Evolutionary conservation across 768 basidiomycete species (phyloP), one percentile per base, ranked within the genome.

Genomic region (Agrocybe praecox): DNA sequence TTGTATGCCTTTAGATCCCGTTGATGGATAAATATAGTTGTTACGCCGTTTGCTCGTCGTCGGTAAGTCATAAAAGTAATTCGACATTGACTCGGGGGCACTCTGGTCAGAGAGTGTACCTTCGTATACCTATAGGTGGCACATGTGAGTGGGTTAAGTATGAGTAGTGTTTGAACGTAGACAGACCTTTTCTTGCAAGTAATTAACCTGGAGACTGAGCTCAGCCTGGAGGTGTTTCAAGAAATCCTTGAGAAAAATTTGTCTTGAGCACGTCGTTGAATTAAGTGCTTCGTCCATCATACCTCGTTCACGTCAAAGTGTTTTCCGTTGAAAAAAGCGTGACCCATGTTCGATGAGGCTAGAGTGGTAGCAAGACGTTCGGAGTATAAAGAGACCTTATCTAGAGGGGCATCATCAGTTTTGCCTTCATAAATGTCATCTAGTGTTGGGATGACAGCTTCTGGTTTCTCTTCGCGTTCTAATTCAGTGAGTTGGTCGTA

Each of bases 11-110:
- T 77, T 77, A 2, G 78, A 76, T 3, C 76, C 62, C 14, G 72
- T 72, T 8, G 75, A 65, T 0, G 88, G 85, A 64, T 86, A 84
- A 52, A 98, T 86, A 66, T 90, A 84, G 23, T 72, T 76, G 70
- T 94, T 98, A n/a, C 97, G 75, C 11, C 88, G 80, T 53, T 79
- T 75, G 42, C 78, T 77, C 0, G 92, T 86, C 0, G 83, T 83
- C 0, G 95, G 91, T 6, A 95, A 80, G 64, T 96, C 93, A 67
- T 96, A 98, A 74, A 98, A 98, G 73, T 91, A 94, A 14, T 80
- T 88, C 26, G 82, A 72, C 52, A 92, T 80, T 29, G 61, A 55
- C 15, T 79, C 76, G 6, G 74, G 74, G 8, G 70, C 70, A 40
- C 78, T 72, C 1, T 77, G 78, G 45, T 91, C 86, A 9, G 80